phyloP scores from a whole-genome alignment of 2,329 filamentous ascomycete species.

The Cercospora zeae-maydis region DNA sequence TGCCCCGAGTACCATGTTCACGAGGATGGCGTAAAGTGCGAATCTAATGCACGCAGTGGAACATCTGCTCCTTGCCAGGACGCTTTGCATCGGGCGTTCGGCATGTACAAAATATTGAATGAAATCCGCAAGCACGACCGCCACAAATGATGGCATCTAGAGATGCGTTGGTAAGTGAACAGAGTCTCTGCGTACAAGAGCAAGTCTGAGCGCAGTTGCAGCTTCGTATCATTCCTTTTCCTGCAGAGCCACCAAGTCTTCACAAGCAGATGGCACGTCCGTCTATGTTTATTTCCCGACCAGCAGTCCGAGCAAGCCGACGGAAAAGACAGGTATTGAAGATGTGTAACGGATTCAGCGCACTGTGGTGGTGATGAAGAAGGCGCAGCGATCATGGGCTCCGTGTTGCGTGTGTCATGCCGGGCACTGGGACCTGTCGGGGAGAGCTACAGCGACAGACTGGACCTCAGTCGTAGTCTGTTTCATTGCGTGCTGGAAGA shows the following conservation, averaged over 20 bases:
- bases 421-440: not conserved
- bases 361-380: too few relatives aligned
- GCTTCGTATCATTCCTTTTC: too few relatives aligned
- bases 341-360: too few relatives aligned
- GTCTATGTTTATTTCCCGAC: too few relatives aligned
- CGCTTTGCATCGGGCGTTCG: not conserved
- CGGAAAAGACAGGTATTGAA: not conserved
- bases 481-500: not conserved
- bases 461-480: not conserved
- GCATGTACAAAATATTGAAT: not conserved
- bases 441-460: not conserved
- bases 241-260: too few relatives aligned
- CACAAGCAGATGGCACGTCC: too few relatives aligned
- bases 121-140: too few relatives aligned
- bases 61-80: not conserved
- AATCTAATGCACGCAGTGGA: not conserved
- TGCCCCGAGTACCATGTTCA: not conserved
- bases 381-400: too few relatives aligned
- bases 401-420: not conserved
- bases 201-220: too few relatives aligned
- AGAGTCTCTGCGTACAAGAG: too few relatives aligned
- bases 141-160: not conserved
- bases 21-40: conserved; percentile 3
- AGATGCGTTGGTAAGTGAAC: not conserved
- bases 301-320: too few relatives aligned